Conservation (phyloP, 192 early-diverging fungal species). For the Coemansia furcata region DNA sequence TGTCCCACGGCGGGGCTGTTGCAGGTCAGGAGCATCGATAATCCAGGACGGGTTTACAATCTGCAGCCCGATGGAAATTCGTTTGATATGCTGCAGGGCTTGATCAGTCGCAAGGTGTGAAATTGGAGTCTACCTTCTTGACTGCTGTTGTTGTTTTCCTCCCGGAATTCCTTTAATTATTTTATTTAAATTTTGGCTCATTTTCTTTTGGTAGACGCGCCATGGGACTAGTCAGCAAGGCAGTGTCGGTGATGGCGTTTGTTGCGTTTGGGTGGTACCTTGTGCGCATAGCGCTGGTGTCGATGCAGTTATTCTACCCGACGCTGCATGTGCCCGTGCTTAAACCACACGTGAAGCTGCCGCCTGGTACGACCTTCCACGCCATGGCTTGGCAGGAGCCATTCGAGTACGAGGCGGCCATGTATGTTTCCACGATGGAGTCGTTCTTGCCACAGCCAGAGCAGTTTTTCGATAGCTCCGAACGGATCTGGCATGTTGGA, state of each 20-base stretch:
- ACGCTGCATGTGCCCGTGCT: conserved; percentile 40
- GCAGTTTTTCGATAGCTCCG: conserved; percentile 27
- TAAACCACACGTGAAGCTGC: conserved; percentile 10
- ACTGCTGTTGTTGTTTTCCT: background rate
- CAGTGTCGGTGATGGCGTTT: conserved; percentile 16
- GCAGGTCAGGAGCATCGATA: conserved; percentile 60
- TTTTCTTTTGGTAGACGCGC: background rate
- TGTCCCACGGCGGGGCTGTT: conserved; percentile 72
- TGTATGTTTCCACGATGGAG: conserved; percentile 37
- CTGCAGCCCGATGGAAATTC: conserved; percentile 96
- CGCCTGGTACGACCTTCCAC: conserved; percentile 9
- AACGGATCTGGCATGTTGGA: conserved; percentile 29
- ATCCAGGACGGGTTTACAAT: conserved; percentile 57
- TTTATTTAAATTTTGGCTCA: background rate
- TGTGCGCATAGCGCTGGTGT: conserved; percentile 11
- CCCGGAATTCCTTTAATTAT: background rate
- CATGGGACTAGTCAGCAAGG: conserved; percentile 35
- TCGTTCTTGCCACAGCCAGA: conserved; percentile 6
- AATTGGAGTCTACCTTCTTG: background rate
- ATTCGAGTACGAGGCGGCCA: conserved; percentile 36
- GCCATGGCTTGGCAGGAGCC: conserved; percentile 45
- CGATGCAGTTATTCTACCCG: conserved; percentile 42
- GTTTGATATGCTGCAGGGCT: conserved; percentile 94
- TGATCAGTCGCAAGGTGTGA: conserved; percentile 69
- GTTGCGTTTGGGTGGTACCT: conserved; percentile 37